Conservation (phyloP, 2,329 filamentous ascomycete species). For the Aspergillus candidus region DNA sequence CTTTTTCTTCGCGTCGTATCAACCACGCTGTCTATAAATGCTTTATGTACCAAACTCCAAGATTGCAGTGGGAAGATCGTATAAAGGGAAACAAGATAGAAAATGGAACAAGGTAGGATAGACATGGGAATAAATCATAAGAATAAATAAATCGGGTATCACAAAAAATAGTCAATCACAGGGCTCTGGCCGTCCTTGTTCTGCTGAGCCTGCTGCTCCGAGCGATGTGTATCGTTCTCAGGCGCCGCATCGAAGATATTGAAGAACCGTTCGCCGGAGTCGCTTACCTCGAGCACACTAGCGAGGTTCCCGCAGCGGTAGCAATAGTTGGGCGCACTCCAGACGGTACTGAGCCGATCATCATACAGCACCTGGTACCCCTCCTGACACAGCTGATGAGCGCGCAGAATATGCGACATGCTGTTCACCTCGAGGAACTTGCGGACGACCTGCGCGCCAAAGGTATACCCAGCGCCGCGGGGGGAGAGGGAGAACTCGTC, state of each 20-base stretch:
- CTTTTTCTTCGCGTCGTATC: constrained; percentile 1
- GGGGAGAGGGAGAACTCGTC: constrained; percentile 96
- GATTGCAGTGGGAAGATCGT: constrained; percentile 3
- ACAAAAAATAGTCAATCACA: constrained; percentile 67
- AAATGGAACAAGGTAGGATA: constrained; percentile 5
- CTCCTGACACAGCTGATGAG: constrained; percentile 98
- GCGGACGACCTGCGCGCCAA: constrained; percentile 94
- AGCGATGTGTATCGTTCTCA: constrained; percentile 79
- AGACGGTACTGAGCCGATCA: constrained; percentile 88
- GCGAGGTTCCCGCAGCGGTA: constrained; percentile 96
- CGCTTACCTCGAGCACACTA: constrained; percentile 91
- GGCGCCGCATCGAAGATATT: constrained; percentile 97
- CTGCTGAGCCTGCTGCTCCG: constrained; percentile 67
- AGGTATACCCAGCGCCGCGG: constrained; percentile 91
- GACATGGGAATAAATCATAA: constrained; percentile 6
- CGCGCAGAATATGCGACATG: constrained; percentile 95
- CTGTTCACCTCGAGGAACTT: constrained; percentile 96
- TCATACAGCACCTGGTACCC: constrained; percentile 97
- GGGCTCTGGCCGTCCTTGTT: constrained; percentile 65
- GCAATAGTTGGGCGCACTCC: constrained; percentile 95
- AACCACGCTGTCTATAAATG: constrained; percentile 21
- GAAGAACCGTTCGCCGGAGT: constrained; percentile 87
- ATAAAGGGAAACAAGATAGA: constrained; percentile 13
- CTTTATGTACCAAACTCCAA: constrained; percentile 23
- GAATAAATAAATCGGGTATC: constrained; percentile 32